These are phyloP conservation scores for Monascus purpureus DNA, from an alignment of 495 filamentous ascomycete genomes.

Conservation along the genomic window DNA sequence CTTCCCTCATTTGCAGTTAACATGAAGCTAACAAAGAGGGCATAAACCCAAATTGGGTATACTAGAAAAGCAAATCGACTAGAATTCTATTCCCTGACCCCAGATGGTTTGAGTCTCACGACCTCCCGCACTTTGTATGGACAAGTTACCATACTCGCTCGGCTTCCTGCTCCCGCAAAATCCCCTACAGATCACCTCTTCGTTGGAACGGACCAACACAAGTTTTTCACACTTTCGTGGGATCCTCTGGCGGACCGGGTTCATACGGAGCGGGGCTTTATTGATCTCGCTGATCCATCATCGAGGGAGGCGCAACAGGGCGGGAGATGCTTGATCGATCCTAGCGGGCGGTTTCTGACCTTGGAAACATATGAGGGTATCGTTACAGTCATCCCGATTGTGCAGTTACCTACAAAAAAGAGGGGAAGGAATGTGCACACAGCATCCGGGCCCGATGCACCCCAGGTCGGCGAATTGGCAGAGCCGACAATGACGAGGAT, in stretches of 20 bases:
- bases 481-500: conserved; percentile 61
- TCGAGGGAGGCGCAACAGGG: conserved; percentile 64
- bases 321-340: conserved; percentile 70
- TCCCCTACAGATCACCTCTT: conserved; percentile 77
- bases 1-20: neutral
- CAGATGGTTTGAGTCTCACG: conserved; percentile 45
- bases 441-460: conserved; percentile 15
- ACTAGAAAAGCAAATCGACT: conserved; percentile 82
- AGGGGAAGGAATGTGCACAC: conserved; percentile 12
- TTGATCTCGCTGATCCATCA: conserved; percentile 63
- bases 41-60: too few relatives aligned
- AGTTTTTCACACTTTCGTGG: conserved; percentile 85
- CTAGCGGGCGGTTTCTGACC: conserved; percentile 65
- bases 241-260: conserved; percentile 46
- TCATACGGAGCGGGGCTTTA: conserved; percentile 52
- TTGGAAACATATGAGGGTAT: conserved; percentile 84
- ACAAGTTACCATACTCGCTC: conserved; percentile 71
- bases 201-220: conserved; percentile 75
- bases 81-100: conserved; percentile 59
- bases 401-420: conserved; percentile 48
- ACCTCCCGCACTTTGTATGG: conserved; percentile 63
- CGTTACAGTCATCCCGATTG: conserved; percentile 58
- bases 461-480: conserved; percentile 44
- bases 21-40: conserved; percentile 1
- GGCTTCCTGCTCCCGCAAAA: conserved; percentile 54